Evolutionary conservation across 2,329 filamentous ascomycete genomes (phyloP).

Genomic region (Sclerotinia glacialis): DNA sequence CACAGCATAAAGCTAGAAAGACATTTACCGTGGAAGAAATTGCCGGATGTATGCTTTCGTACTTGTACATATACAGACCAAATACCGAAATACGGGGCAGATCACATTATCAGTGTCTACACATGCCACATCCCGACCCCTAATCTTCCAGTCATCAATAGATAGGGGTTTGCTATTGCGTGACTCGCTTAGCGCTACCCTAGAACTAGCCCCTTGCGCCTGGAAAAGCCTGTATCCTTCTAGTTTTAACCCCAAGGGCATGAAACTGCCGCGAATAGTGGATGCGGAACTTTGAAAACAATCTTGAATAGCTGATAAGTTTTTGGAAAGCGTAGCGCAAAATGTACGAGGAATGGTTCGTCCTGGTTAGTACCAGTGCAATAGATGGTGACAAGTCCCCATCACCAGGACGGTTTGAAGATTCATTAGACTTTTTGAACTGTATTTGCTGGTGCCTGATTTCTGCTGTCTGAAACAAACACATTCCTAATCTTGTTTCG

Average conservation of each 20-base stretch:
- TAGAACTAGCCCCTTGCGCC: too few relatives aligned
- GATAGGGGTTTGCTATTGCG: too few relatives aligned
- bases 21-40: background rate
- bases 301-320: too few relatives aligned
- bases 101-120: background rate
- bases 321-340: background rate
- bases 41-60: background rate
- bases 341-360: background rate
- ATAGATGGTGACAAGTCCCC: background rate
- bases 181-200: too few relatives aligned
- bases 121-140: background rate
- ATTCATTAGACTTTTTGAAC: too few relatives aligned
- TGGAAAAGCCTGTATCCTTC: too few relatives aligned
- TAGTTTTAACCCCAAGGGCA: background rate
- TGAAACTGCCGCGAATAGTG: slow-evolving; percentile 9
- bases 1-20: background rate
- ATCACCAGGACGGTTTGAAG: background rate
- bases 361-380: background rate
- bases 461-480: background rate
- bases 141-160: background rate
- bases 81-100: background rate
- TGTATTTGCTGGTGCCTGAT: background rate
- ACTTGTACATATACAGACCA: background rate
- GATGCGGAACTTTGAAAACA: background rate
- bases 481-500: too few relatives aligned